A percentile compares a stretch with the other conserved stretches of the same genome.
Evolutionary conservation across 1,284 basidiomycete genomes (phyloP).

Genomic region (Xanthoconium separans): DNA sequence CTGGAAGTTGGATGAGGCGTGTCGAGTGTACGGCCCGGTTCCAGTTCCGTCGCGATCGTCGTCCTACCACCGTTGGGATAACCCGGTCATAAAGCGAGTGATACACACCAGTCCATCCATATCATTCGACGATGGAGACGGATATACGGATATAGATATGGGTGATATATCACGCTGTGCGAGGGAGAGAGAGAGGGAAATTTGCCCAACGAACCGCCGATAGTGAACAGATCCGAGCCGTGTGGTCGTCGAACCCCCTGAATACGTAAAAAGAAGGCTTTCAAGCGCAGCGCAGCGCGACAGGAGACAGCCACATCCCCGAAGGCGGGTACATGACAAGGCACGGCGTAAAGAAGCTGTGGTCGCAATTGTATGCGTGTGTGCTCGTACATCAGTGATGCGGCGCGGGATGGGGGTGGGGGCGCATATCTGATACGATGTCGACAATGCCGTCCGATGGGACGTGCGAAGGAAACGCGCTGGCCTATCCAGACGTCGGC

Average conservation of each 20-base stretch:
- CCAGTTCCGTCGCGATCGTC: not conserved
- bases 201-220: not conserved
- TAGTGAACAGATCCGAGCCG: constrained; percentile 7
- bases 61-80: not conserved
- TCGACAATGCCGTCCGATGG: not conserved
- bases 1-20: too few relatives aligned
- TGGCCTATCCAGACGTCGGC: not conserved
- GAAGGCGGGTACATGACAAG: not conserved
- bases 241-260: not conserved
- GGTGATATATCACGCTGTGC: not conserved
- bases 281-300: not conserved
- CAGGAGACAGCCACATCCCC: not conserved
- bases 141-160: not conserved
- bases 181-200: not conserved
- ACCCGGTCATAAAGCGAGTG: not conserved
- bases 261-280: constrained; percentile 1
- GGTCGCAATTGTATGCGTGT: not conserved
- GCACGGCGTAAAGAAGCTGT: not conserved
- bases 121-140: not conserved
- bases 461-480: not conserved
- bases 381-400: too few relatives aligned
- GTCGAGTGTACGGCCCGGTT: too few relatives aligned
- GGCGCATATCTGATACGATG: not conserved
- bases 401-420: too few relatives aligned
- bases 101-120: not conserved